phyloP scores from a whole-genome alignment of 2,329 filamentous ascomycete species.

The Alternaria infectoria region DNA sequence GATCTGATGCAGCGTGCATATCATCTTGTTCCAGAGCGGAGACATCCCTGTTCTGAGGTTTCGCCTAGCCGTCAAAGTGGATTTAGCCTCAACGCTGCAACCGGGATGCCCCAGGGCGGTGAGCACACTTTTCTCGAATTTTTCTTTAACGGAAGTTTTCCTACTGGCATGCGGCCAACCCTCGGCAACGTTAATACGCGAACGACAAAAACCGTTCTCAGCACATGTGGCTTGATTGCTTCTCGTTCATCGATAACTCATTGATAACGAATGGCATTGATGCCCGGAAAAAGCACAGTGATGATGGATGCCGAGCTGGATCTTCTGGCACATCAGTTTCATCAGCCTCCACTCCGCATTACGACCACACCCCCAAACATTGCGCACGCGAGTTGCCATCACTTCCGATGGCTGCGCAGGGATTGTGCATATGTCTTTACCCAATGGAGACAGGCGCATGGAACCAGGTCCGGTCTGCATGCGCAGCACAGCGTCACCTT shows the following conservation, averaged over 20 bases:
- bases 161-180: constrained; percentile 18
- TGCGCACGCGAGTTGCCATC: constrained; percentile 44
- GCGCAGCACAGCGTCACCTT: constrained; percentile 42
- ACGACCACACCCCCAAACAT: constrained; percentile 18
- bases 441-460: constrained; percentile 27
- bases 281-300: not conserved
- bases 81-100: constrained; percentile 40
- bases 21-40: constrained; percentile 33
- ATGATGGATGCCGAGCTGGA: not conserved
- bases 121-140: constrained; percentile 35
- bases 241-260: not conserved
- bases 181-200: constrained; percentile 19
- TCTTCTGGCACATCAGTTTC: constrained; percentile 37
- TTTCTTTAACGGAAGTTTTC: constrained; percentile 22
- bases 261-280: not conserved
- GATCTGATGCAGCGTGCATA: constrained; percentile 46
- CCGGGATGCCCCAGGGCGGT: constrained; percentile 38
- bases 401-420: constrained; percentile 32
- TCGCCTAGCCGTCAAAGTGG: constrained; percentile 29
- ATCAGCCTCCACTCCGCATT: constrained; percentile 24
- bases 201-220: constrained; percentile 4
- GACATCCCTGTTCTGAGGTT: constrained; percentile 29
- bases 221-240: not conserved
- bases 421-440: constrained; percentile 23
- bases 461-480: constrained; percentile 28